phyloP scores from a whole-genome alignment of 1,284 basidiomycete genomes.

The Fomitopsis betulina region DNA sequence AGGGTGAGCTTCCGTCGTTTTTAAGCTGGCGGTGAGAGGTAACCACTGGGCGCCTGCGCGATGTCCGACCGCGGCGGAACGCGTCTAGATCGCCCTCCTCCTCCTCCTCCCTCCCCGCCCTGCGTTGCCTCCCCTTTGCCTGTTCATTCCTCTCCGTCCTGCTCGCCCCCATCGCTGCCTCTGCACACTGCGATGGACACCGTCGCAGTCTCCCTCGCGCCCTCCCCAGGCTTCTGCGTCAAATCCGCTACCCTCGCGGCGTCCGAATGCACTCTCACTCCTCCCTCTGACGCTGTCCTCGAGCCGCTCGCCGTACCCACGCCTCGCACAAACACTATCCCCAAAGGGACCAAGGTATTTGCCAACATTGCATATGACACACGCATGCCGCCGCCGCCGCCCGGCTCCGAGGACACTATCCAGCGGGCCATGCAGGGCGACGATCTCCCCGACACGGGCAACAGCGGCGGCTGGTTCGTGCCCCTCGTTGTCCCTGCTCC shows the following conservation, averaged over 20 bases:
- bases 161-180: not conserved
- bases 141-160: not conserved
- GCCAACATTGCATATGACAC: constrained; percentile 67
- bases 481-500: constrained; percentile 70
- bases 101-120: not conserved
- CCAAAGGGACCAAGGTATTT: constrained; percentile 58
- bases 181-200: constrained; percentile 6
- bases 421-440: constrained; percentile 50
- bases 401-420: constrained; percentile 49
- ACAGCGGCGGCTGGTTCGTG: constrained; percentile 49
- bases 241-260: constrained; percentile 44
- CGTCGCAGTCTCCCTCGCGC: constrained; percentile 39
- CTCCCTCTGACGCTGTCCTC: constrained; percentile 11
- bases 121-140: not conserved
- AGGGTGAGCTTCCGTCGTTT: not conserved
- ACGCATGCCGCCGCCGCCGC: constrained; percentile 62
- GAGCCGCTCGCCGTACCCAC: constrained; percentile 16
- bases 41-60: not conserved
- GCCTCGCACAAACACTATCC: constrained; percentile 28
- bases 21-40: constrained; percentile 18
- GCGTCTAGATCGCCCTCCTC: not conserved
- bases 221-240: constrained; percentile 57
- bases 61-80: not conserved
- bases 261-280: constrained; percentile 27
- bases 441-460: constrained; percentile 29